Evolutionary conservation across 2,329 filamentous ascomycete species (phyloP).

Genomic region (Fusarium tanahbumbuense): DNA sequence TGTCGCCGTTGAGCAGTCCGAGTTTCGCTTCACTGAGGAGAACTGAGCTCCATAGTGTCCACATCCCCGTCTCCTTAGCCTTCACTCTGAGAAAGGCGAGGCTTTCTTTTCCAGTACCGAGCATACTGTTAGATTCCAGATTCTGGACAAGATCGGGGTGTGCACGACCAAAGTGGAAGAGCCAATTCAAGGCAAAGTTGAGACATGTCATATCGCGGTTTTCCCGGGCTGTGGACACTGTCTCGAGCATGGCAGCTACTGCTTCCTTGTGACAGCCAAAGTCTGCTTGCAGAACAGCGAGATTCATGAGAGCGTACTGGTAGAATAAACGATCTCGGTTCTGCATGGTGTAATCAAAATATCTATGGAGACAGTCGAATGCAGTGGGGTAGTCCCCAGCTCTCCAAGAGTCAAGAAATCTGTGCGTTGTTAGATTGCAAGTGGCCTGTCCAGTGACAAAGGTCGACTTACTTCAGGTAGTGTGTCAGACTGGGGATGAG

Average conservation of each 20-base stretch:
- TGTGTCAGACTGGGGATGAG: slow-evolving; percentile 79
- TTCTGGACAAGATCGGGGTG: slow-evolving; percentile 80
- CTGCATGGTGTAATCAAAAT: slow-evolving; percentile 97
- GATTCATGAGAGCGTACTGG: slow-evolving; percentile 92
- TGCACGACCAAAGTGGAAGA: slow-evolving; percentile 91
- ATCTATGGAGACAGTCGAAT: slow-evolving; percentile 91
- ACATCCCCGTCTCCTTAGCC: slow-evolving; percentile 87
- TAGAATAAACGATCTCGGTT: slow-evolving; percentile 86
- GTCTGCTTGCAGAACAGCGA: slow-evolving; percentile 93
- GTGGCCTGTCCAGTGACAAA: background rate
- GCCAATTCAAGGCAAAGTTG: slow-evolving; percentile 95
- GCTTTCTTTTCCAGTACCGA: slow-evolving; percentile 83
- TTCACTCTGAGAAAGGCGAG: slow-evolving; percentile 86
- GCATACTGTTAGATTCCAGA: slow-evolving; percentile 76
- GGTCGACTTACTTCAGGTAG: slow-evolving; percentile 70
- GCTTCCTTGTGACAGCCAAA: slow-evolving; percentile 93
- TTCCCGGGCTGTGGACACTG: slow-evolving; percentile 92
- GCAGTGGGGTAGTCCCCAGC: slow-evolving; percentile 90
- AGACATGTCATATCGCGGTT: slow-evolving; percentile 92
- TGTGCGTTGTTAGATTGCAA: slow-evolving; percentile 49
- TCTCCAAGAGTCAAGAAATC: slow-evolving; percentile 92
- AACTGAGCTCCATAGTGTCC: slow-evolving; percentile 84
- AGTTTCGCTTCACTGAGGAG: slow-evolving; percentile 88
- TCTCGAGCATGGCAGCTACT: slow-evolving; percentile 93
- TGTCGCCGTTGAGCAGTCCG: slow-evolving; percentile 76